These are phyloP conservation scores for Phoenix roebelenii DNA, from an alignment of 176 grass and related monocot species.

Conservation along the genomic window DNA sequence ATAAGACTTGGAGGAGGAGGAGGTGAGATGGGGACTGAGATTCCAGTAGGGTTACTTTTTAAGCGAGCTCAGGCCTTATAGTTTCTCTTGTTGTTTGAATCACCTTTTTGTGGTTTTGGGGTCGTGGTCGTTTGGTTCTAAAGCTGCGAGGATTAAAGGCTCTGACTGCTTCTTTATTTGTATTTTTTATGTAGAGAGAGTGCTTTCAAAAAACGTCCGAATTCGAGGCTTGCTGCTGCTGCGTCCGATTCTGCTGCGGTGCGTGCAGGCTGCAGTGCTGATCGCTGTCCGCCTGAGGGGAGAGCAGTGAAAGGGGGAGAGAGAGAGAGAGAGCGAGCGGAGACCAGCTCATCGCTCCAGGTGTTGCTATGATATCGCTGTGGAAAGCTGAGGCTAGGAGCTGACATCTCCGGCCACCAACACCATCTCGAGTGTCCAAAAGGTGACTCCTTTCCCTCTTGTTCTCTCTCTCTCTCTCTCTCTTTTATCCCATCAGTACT, in stretches of 20 bases:
- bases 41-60: no score
- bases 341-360: neutral
- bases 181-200: neutral
- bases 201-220: neutral
- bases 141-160: conserved; percentile 4
- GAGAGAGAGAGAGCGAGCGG: no score
- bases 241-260: neutral
- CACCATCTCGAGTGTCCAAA: neutral
- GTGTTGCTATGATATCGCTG: conserved; percentile 7
- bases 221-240: neutral
- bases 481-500: neutral
- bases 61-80: no score
- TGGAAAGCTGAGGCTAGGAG: neutral
- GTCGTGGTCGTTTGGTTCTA: neutral
- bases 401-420: conserved; percentile 2
- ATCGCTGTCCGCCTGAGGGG: neutral
- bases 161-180: neutral
- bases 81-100: no score
- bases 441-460: neutral
- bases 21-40: no score
- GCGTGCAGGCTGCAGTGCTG: neutral
- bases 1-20: no score
- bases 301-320: no score
- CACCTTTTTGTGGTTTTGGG: no score
- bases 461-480: neutral